phyloP scores from a whole-genome alignment of 192 early-diverging fungal genomes.

The Phlyctochytrium bullatum region DNA sequence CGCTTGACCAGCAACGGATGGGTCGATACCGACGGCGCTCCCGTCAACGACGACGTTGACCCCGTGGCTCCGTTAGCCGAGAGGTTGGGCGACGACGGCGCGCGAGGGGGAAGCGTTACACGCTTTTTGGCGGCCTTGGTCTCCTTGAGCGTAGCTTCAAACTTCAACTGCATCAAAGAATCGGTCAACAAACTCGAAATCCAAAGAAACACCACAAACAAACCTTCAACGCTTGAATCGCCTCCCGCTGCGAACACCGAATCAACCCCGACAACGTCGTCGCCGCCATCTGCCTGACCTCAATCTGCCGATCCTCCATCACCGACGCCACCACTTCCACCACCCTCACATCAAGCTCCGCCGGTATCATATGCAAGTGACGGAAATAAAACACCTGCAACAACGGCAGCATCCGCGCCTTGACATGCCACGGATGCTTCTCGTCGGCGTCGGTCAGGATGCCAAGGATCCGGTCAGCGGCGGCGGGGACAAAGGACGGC shows the following conservation, averaged over 20 bases:
- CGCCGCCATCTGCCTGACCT: constrained; percentile 75
- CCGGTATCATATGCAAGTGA: constrained; percentile 70
- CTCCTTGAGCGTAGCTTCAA: constrained; percentile 14
- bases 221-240: constrained; percentile 56
- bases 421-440: constrained; percentile 70
- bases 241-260: constrained; percentile 69
- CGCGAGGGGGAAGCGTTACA: constrained; percentile 13
- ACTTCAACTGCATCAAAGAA: constrained; percentile 11
- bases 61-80: constrained; percentile 23
- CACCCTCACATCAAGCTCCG: constrained; percentile 53
- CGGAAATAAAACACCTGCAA: constrained; percentile 86
- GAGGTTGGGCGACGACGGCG: not conserved
- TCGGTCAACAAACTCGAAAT: not conserved
- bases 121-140: constrained; percentile 27
- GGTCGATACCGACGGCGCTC: not conserved
- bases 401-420: constrained; percentile 74
- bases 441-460: constrained; percentile 41
- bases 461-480: constrained; percentile 57
- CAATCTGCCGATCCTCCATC: constrained; percentile 83
- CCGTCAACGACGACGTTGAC: constrained; percentile 32
- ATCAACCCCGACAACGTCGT: constrained; percentile 75
- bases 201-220: not conserved
- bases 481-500: constrained; percentile 39
- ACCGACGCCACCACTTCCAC: constrained; percentile 68
- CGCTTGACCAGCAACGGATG: constrained; percentile 57